These are phyloP conservation scores for Marasmius tenuissimus DNA, from an alignment of 1,284 basidiomycete species.

Conservation along the genomic window DNA sequence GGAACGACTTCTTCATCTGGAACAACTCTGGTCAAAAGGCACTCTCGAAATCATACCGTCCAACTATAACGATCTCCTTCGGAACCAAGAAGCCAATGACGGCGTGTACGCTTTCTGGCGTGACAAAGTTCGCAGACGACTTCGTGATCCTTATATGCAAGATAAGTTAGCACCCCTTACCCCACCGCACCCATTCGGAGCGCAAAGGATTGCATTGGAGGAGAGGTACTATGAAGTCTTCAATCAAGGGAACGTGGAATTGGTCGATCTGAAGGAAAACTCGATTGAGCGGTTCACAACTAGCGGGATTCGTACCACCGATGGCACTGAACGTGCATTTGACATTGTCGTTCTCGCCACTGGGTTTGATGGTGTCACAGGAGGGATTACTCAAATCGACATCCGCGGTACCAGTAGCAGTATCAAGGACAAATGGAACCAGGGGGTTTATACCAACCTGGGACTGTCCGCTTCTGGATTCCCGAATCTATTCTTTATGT, in stretches of 20 bases:
- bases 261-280: conserved; percentile 22
- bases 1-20: conserved; percentile 18
- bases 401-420: conserved; percentile 17
- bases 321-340: conserved; percentile 21
- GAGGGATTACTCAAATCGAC: conserved; percentile 22
- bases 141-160: conserved; percentile 20
- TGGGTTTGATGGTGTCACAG: conserved; percentile 25
- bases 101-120: conserved; percentile 24
- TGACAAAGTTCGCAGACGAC: conserved; percentile 19
- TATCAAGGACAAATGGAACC: conserved; percentile 22
- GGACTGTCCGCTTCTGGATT: conserved; percentile 18
- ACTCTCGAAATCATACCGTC: conserved; percentile 18
- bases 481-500: conserved; percentile 27
- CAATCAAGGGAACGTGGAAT: conserved; percentile 21
- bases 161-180: conserved; percentile 15
- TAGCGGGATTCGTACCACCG: conserved; percentile 19
- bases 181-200: conserved; percentile 21
- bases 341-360: conserved; percentile 25
- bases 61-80: conserved; percentile 14
- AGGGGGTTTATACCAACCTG: conserved; percentile 20
- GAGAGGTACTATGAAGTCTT: conserved; percentile 22
- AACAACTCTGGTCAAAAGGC: conserved; percentile 20
- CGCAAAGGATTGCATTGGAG: conserved; percentile 21
- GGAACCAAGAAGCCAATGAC: conserved; percentile 18
- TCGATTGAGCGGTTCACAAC: conserved; percentile 18